Evolutionary conservation across 192 early-diverging fungal species (phyloP), one percentile per base, ranked within the genome.

Genomic region (Podochytrium sp.): DNA sequence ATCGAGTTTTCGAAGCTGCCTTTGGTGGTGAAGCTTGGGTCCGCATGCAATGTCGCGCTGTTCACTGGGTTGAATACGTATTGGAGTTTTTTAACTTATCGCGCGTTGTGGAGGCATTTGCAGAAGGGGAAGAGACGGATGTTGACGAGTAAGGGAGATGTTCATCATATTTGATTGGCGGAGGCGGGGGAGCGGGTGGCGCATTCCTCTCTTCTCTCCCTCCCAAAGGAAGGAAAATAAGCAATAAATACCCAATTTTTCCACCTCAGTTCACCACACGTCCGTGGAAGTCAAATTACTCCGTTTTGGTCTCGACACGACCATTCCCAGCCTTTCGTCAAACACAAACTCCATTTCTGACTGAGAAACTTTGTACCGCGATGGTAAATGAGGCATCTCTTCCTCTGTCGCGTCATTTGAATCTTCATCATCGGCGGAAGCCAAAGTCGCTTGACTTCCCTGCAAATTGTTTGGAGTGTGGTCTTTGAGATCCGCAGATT

Each of bases 51-150:
- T 49, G 33, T 37, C n/a, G 16, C 57, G 0, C 30, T 73, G 14
- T 80, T 80, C 41, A 65, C 66, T 3, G 65, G 52, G 6, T 42
- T 80, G 33, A 80, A 80, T 67, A 60, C 62, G 4, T 77, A 70
- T 43, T 80, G 79, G 79, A 77, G 75, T 1, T 18, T 50, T 6
- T 56, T 77, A 41, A 71, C 69, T 10, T 71, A 71, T 60, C n/a
- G 56, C n/a, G 69, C 69, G 18, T 34, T 71, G n/a, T 69, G 49
- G 51, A 25, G 51, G 50, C 56, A 71, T 43, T 32, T 60, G 40
- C 5, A 4, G 12, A 7, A 42, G 27, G 27, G 40, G 18, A 47
- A 51, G n/a, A 23, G 7, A 12, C 37, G 32, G 42, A 25, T 32
- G 29, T 10, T 65, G 30, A 61, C 23, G 0, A 57, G 29, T 10